These are phyloP conservation scores for Neophaeococcomyces mojaviensis DNA, from an alignment of 2,329 filamentous ascomycete genomes.

Conservation along the genomic window DNA sequence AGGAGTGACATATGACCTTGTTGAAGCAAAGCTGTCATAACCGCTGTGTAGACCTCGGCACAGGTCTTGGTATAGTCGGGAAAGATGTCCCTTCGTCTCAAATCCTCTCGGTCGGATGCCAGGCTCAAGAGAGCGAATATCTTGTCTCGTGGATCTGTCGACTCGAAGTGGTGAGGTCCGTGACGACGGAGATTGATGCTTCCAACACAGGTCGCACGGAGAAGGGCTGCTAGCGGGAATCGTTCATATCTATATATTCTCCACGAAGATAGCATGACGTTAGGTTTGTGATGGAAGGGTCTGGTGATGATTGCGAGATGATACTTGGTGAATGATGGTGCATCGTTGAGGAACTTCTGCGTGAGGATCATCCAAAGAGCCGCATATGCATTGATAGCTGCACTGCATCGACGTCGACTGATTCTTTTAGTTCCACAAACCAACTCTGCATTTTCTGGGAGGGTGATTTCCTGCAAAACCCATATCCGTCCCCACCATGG, in stretches of 20 bases:
- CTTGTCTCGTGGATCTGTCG: conserved; percentile 4
- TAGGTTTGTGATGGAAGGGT: neutral
- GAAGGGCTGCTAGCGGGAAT: conserved; percentile 1
- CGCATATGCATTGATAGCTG: neutral
- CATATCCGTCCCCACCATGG: conserved; percentile 3
- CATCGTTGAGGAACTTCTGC: neutral
- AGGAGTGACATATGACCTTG: too few species aligned
- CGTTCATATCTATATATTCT: neutral
- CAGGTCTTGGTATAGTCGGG: conserved; percentile 1
- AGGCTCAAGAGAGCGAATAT: conserved; percentile 2
- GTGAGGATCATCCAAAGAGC: conserved; percentile 3
- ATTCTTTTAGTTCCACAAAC: conserved; percentile 4
- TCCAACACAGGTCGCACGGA: neutral
- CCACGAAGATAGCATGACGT: conserved; percentile 1
- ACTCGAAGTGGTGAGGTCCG: neutral
- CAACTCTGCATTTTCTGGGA: conserved; percentile 1
- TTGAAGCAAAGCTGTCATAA: neutral
- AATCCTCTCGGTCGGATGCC: neutral
- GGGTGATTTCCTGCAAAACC: neutral
- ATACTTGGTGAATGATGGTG: neutral
- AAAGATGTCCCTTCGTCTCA: neutral
- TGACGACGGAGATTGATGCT: conserved; percentile 1
- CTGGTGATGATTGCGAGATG: neutral
- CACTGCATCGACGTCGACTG: conserved; percentile 5
- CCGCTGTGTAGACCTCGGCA: neutral